A percentile compares a stretch with the other conserved stretches of the same genome.
phyloP scores from a whole-genome alignment of 1,284 basidiomycete genomes.

The Tetrapyrgos nigripes region DNA sequence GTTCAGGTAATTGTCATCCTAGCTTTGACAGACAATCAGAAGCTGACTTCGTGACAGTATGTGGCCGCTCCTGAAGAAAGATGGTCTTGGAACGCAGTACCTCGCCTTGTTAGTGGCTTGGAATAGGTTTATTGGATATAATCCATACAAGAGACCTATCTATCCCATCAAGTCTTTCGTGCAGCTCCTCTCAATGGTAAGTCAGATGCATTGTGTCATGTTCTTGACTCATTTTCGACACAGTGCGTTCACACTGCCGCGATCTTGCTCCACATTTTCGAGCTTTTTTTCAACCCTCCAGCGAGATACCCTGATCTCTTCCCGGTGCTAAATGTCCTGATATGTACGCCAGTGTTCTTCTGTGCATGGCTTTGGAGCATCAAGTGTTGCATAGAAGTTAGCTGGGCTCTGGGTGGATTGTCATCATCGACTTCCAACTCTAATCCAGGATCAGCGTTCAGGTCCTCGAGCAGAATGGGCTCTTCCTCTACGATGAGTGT shows the following conservation, averaged over 20 bases:
- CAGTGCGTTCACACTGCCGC: constrained; percentile 70
- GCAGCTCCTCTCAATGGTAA: constrained; percentile 62
- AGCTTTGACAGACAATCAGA: constrained; percentile 7
- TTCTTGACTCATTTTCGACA: neutral
- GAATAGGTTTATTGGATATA: constrained; percentile 86
- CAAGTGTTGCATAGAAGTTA: constrained; percentile 68
- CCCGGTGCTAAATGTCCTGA: constrained; percentile 85
- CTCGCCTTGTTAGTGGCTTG: constrained; percentile 71
- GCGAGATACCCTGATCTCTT: constrained; percentile 86
- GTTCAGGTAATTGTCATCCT: constrained; percentile 73
- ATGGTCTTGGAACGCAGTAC: constrained; percentile 83
- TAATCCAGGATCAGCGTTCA: neutral
- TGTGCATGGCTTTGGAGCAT: constrained; percentile 82
- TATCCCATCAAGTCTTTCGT: constrained; percentile 8
- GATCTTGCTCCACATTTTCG: constrained; percentile 65
- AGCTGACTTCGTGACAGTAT: constrained; percentile 59
- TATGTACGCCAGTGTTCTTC: constrained; percentile 81
- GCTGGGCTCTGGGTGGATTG: constrained; percentile 58
- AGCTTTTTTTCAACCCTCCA: constrained; percentile 68
- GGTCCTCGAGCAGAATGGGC: neutral
- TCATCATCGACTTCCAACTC: neutral
- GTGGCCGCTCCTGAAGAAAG: constrained; percentile 87
- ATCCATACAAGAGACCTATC: constrained; percentile 54
- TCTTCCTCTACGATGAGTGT: neutral
- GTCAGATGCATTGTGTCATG: constrained; percentile 28